Conservation (phyloP, 768 basidiomycete genomes). For the Pisolithus marmoratus region DNA sequence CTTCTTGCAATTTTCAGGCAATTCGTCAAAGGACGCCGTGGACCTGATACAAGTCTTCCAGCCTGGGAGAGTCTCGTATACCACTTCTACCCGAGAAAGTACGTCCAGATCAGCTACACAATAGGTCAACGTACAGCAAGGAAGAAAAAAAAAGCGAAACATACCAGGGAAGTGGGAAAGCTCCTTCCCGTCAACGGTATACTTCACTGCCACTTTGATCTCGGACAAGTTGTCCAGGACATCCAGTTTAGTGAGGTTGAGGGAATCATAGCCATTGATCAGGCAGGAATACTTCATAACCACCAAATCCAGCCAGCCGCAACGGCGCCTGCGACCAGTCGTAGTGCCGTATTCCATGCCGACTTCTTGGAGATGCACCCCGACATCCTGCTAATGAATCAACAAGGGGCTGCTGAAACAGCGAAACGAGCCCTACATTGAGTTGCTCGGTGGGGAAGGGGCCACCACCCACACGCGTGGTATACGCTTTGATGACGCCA, state of each 20-base stretch:
- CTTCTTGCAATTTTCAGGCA: constrained; percentile 80
- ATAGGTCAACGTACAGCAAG: not conserved
- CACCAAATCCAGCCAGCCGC: constrained; percentile 97
- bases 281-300: constrained; percentile 87
- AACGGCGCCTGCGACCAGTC: constrained; percentile 87
- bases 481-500: constrained; percentile 97
- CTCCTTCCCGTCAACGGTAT: constrained; percentile 70
- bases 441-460: constrained; percentile 97
- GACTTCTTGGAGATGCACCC: constrained; percentile 87
- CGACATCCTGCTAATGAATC: constrained; percentile 51
- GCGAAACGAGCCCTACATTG: constrained; percentile 47
- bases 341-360: constrained; percentile 90
- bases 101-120: constrained; percentile 75
- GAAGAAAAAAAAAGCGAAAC: constrained; percentile 16
- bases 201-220: constrained; percentile 84
- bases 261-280: constrained; percentile 91
- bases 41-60: constrained; percentile 80
- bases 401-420: not conserved
- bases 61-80: constrained; percentile 85
- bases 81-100: constrained; percentile 74
- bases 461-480: constrained; percentile 96
- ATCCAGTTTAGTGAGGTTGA: constrained; percentile 97
- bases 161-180: constrained; percentile 83
- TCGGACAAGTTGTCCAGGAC: constrained; percentile 79
- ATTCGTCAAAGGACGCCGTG: constrained; percentile 55